A percentile compares a stretch with the other conserved stretches of the same genome.
Evolutionary conservation across 1,284 basidiomycete species (phyloP).

Genomic region (Ganoderma lingzhi): DNA sequence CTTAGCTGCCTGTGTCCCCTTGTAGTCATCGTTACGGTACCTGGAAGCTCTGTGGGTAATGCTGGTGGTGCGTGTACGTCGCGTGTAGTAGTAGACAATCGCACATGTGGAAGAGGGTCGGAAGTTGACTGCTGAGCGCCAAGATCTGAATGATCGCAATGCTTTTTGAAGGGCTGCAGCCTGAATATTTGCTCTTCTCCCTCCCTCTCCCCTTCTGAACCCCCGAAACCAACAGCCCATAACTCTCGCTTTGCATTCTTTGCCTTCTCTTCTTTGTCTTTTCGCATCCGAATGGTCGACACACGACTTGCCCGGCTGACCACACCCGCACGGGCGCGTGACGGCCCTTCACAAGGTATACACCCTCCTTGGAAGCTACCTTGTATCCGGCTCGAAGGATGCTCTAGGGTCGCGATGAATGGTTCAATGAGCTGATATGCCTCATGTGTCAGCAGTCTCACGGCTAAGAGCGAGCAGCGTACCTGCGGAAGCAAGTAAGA

Average conservation of each 20-base stretch:
- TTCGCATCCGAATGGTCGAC: constrained; percentile 23
- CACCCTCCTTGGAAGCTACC: constrained; percentile 5
- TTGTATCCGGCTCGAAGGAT: neutral
- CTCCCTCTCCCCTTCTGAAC: constrained; percentile 17
- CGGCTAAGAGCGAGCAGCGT: constrained; percentile 34
- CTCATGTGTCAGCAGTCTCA: constrained; percentile 8
- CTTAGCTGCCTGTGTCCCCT: neutral
- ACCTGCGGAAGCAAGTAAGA: constrained; percentile 23
- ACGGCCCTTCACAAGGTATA: constrained; percentile 16
- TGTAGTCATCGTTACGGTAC: constrained; percentile 6
- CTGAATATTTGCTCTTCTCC: constrained; percentile 4
- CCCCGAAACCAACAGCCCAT: neutral
- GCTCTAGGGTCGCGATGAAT: neutral
- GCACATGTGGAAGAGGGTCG: constrained; percentile 9
- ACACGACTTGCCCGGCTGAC: constrained; percentile 26
- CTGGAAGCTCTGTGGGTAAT: neutral
- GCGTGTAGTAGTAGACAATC: constrained; percentile 4
- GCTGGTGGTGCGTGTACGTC: neutral
- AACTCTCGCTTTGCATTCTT: neutral
- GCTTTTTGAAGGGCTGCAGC: constrained; percentile 20
- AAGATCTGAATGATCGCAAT: constrained; percentile 26
- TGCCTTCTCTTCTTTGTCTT: neutral
- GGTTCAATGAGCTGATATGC: neutral
- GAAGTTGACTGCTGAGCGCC: constrained; percentile 21
- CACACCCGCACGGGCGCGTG: constrained; percentile 26